Evolutionary conservation across 2,329 filamentous ascomycete genomes (phyloP).

Genomic region (Zymoseptoria tritici): DNA sequence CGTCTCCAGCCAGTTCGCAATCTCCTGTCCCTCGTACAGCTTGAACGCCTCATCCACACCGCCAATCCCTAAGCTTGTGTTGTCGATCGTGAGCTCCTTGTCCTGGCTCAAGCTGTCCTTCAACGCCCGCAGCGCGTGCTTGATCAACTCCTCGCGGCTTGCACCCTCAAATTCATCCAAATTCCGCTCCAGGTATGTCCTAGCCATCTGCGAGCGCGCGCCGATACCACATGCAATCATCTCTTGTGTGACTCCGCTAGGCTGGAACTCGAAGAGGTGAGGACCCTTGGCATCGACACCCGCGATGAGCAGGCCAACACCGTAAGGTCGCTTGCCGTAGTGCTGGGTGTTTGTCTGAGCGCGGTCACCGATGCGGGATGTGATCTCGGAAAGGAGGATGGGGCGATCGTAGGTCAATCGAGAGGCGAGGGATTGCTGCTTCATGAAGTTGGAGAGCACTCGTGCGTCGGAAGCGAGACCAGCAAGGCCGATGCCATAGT

Average conservation of each 20-base stretch:
- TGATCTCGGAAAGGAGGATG: slow-evolving; percentile 82
- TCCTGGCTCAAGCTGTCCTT: slow-evolving; percentile 96
- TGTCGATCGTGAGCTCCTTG: slow-evolving; percentile 94
- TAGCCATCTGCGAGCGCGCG: slow-evolving; percentile 91
- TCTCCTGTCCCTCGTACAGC: slow-evolving; percentile 81
- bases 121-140: slow-evolving; percentile 80
- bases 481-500: slow-evolving; percentile 90
- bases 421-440: slow-evolving; percentile 93
- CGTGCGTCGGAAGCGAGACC: slow-evolving; percentile 95
- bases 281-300: slow-evolving; percentile 91
- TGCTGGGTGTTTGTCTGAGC: slow-evolving; percentile 97
- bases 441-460: slow-evolving; percentile 99
- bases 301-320: slow-evolving; percentile 84
- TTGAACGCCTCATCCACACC: slow-evolving; percentile 85
- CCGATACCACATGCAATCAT: slow-evolving; percentile 96
- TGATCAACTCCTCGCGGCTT: slow-evolving; percentile 76
- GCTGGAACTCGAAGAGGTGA: slow-evolving; percentile 98
- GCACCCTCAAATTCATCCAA: slow-evolving; percentile 72
- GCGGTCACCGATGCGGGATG: slow-evolving; percentile 87
- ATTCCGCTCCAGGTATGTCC: slow-evolving; percentile 92
- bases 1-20: slow-evolving; percentile 78
- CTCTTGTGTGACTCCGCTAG: slow-evolving; percentile 90
- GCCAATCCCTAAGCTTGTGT: slow-evolving; percentile 85
- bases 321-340: slow-evolving; percentile 93
- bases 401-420: slow-evolving; percentile 93